Conservation (phyloP, 148 eudicot genomes). For the Nepenthes gracilis region DNA sequence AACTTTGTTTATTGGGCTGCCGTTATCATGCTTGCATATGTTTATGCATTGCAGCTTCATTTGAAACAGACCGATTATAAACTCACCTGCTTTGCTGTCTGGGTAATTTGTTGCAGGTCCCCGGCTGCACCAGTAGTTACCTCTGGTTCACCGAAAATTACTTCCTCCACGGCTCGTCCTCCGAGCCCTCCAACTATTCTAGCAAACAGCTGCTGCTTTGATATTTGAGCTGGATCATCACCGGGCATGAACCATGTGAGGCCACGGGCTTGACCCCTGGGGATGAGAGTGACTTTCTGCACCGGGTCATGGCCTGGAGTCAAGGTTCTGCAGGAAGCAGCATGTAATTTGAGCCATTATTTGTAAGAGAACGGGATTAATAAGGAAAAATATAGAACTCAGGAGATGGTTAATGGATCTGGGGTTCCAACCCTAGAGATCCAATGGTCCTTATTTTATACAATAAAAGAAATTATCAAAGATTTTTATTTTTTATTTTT, state of each 20-base stretch:
- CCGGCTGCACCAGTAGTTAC: conserved; percentile 87
- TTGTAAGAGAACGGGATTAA: background rate
- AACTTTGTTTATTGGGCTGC: background rate
- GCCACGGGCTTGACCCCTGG: conserved; percentile 80
- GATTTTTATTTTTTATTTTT: no score
- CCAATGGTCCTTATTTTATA: no score
- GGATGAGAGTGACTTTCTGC: conserved; percentile 73
- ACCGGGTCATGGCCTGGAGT: conserved; percentile 70
- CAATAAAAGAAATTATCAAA: no score
- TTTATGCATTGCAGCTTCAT: background rate
- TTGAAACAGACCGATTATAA: background rate
- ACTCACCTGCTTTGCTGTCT: conserved; percentile 73
- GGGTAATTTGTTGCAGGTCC: conserved; percentile 68
- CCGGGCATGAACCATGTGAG: conserved; percentile 74
- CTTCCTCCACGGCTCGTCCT: conserved; percentile 80
- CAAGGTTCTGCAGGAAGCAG: conserved; percentile 37
- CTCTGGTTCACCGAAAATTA: conserved; percentile 69
- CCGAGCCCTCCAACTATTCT: conserved; percentile 76
- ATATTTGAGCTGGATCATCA: conserved; percentile 53
- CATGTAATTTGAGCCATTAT: background rate
- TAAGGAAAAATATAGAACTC: background rate
- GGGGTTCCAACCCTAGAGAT: no score
- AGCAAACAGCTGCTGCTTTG: conserved; percentile 63
- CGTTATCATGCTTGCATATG: background rate
- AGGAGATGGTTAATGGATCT: no score